Base-by-base conservation (phyloP, 1,139 yeast species). In the Zygosaccharomyces sapae region DNA sequence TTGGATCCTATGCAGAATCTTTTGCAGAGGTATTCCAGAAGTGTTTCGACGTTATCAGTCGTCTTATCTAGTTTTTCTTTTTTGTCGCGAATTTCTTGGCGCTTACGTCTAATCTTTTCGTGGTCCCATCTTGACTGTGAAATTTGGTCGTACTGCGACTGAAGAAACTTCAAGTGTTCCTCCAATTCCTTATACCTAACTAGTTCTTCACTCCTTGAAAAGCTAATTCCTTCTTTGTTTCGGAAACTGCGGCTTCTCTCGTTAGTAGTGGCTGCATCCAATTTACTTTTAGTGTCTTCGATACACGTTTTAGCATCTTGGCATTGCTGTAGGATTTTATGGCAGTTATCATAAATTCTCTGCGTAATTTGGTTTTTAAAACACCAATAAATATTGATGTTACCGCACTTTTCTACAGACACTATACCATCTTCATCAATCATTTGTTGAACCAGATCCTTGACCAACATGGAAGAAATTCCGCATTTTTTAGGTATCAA, bases 361-460 rank as follows among this genome's bases (percentile, higher is more conserved):
- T 59, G 59, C 16, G 59, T 58, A 25, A 63, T 63, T 39, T 74
- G 73, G 46, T 72, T 71, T 43, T 70, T 69, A 55, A 77, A 78
- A 41, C 77, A 68, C 81, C 83, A 78, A 57, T 77, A 79, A 13
- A 77, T 67, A 49, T 76, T 77, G 3, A 77, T 70, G 9, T 69
- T 67, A 0, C 83, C 83, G 56, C 81, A 76, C 61, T 77, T 79
- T 51, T 76, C 80, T 37, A 71, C 70, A 39, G 71, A 71, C 5
- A 79, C 69, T 33, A 76, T 56, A 0, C 69, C 70, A 37, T 74
- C 78, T 41, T 71, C 74, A 52, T 77, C 80, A 5, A 76, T 62
- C 49, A 78, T 66, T 10, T 61, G 57, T 44, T 72, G 73, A 9
- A 78, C 59, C 4, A 77, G 54, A 9, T 74, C 80, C 53, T 77